Evolutionary conservation across 2,329 filamentous ascomycete genomes (phyloP), one percentile per base, ranked within the genome.

Genomic region (Dactylellina parvicollis): DNA sequence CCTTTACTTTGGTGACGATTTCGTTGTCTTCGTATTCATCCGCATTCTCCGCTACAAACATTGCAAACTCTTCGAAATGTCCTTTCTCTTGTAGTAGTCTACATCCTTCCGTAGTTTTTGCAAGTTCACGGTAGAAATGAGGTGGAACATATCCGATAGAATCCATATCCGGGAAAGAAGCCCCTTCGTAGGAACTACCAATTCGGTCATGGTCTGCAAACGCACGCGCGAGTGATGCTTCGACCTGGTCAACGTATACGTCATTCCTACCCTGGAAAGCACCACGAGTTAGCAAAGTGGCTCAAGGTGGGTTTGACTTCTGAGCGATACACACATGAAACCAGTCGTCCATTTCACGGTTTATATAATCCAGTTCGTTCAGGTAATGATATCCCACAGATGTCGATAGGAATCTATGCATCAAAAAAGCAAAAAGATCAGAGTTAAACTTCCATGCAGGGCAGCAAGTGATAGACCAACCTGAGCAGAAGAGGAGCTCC

Each of bases 341-440:
- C 95, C 95, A 99, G 81, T 99, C 96, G 77, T 99, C 95, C 95
- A 99, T 99, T 80, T 99, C 96, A 79, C 96, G 95, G 74, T 93
- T 97, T 80, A 99, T 99, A 80, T 99, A 99, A 82, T 99, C 96
- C 44, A 99, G 84, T 0, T 93, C 95, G 79, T 98, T 92, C 4
- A 99, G 85, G 80, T 99, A 99, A 80, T 98, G 93, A 79, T 99
- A 99, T 54, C 95, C 95, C 66, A 97, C 94, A 1, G 93, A 97
- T 0, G 94, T 98, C 0, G 93, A 97, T 60, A 99, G 81, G 81
- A 99, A 99, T 40, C 75, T 78, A 8, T 59, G 2, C 10, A 4
- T 32, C 32, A 9, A 20, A 42, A 18, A 56, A n/a, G n/a, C 18
- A 42, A 20, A 62, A 20, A 52, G 40, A 34, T n/a, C 7, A 57